Base-by-base conservation (phyloP, 768 basidiomycete genomes). In the Gloeostereum incarnatum region DNA sequence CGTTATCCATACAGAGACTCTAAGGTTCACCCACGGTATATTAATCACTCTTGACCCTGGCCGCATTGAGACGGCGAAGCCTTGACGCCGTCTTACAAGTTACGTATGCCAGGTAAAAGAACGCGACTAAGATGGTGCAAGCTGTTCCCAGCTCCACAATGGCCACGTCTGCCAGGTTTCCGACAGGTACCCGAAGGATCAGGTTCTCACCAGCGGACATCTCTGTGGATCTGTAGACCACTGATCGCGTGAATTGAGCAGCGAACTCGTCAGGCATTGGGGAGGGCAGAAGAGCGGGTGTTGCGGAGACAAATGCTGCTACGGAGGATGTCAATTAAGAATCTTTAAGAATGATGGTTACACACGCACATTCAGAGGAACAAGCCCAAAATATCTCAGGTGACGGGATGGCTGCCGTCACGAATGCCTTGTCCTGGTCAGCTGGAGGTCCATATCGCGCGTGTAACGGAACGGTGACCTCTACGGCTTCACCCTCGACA, bases 401-500 rank as follows among this genome's bases (percentile, higher is more conserved):
- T 59, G 59, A 59, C 16, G 52, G 46, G 8, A 71, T 43, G 17
- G 51, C 45, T 21, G 56, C 55, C 5, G 45, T 43, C 5, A 50
- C 45, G 21, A 46, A 43, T 18, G 27, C 33, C 13, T 41, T 26
- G n/a, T 45, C 39, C 21, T 39, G 19, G 25, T 33, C 27, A 17
- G 49, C 46, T 22, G 57, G 57, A 14, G 52, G 40, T 5, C 63
- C 69, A 44, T 71, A 73, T 9, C 71, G 64, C 18, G 67, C 41
- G 40, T 73, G 71, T 35, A 73, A 50, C 11, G 71, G 71, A 8
- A 73, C 53, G 19, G 60, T 55, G 8, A 71, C 54, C 16, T 57
- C 49, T 2, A 60, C 5, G 40, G 25, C 16, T 10, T 31, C 30
- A 10, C 39, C 46, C 10, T 29, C 14, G 16, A 45, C 38, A 13